phyloP scores from a whole-genome alignment of 139 green algal species.

The Chlamydomonas applanata region DNA sequence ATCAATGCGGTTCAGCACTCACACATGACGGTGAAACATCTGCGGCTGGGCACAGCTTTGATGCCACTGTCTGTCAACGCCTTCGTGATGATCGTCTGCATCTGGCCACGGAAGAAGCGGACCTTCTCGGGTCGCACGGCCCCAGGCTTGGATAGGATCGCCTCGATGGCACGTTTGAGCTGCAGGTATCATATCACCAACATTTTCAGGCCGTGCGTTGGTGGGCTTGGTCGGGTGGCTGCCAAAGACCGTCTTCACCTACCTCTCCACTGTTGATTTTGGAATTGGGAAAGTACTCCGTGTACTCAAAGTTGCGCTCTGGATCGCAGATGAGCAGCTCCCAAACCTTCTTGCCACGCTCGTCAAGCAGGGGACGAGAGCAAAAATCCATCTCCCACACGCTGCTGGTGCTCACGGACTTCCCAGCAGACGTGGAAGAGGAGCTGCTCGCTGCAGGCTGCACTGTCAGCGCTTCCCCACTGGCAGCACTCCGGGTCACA shows the following conservation, averaged over 20 bases:
- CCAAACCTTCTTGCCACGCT: conserved; percentile 92
- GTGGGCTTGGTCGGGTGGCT: neutral
- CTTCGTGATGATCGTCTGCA: conserved; percentile 97
- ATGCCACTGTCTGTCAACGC: conserved; percentile 90
- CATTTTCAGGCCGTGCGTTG: neutral
- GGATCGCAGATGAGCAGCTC: conserved; percentile 93
- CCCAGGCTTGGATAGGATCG: conserved; percentile 68
- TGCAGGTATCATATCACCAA: conserved; percentile 38
- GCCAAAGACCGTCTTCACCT: neutral
- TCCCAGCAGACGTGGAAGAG: neutral
- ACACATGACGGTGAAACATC: conserved; percentile 91
- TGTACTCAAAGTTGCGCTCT: conserved; percentile 81
- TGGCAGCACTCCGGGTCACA: neutral
- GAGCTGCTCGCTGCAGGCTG: neutral
- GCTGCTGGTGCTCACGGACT: conserved; percentile 11
- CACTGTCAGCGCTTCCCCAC: neutral
- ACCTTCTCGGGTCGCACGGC: conserved; percentile 67
- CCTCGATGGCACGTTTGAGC: conserved; percentile 73
- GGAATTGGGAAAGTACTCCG: conserved; percentile 96
- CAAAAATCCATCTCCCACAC: conserved; percentile 98
- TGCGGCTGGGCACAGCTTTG: conserved; percentile 82
- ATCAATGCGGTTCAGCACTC: no score
- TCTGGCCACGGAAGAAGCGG: conserved; percentile 94
- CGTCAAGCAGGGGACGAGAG: conserved; percentile 92
- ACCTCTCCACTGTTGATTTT: conserved; percentile 96